phyloP scores from a whole-genome alignment of 139 green algal species.

The Picochlorum costavermella region DNA sequence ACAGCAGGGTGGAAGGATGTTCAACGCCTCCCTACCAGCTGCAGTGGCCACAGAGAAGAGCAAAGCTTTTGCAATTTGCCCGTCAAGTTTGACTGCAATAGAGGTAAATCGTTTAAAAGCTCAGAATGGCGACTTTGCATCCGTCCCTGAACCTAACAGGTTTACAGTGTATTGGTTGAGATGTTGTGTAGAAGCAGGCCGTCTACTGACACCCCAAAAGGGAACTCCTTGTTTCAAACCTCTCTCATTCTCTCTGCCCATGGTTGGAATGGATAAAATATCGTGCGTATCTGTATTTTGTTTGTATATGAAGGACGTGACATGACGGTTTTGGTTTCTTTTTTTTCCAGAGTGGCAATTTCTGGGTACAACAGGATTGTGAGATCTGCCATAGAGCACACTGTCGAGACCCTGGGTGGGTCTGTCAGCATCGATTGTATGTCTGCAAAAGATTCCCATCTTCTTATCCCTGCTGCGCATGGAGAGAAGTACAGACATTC shows the following conservation, averaged over 20 bases:
- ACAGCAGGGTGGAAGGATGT: constrained; percentile 26
- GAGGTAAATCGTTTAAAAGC: constrained; percentile 5
- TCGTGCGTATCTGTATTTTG: background rate
- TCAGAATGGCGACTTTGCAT: constrained; percentile 27
- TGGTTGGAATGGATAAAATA: constrained; percentile 20
- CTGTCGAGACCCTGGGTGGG: constrained; percentile 31
- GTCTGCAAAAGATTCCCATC: constrained; percentile 34
- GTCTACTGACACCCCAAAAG: constrained; percentile 4
- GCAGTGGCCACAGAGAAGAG: constrained; percentile 11
- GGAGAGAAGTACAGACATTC: constrained; percentile 24
- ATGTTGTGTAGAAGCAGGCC: constrained; percentile 12
- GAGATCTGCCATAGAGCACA: constrained; percentile 17
- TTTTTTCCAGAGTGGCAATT: constrained; percentile 10
- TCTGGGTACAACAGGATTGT: constrained; percentile 15
- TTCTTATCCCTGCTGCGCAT: constrained; percentile 21
- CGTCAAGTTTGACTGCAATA: constrained; percentile 11
- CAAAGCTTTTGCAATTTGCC: constrained; percentile 28
- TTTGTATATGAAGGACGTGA: background rate
- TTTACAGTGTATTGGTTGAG: constrained; percentile 40
- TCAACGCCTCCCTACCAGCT: constrained; percentile 5
- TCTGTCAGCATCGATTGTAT: constrained; percentile 14
- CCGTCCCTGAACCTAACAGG: constrained; percentile 30
- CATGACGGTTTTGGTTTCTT: background rate
- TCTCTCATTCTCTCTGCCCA: constrained; percentile 29
- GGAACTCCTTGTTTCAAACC: constrained; percentile 21